These are phyloP conservation scores for Astraeus odoratus DNA, from an alignment of 768 basidiomycete species.

Conservation along the genomic window DNA sequence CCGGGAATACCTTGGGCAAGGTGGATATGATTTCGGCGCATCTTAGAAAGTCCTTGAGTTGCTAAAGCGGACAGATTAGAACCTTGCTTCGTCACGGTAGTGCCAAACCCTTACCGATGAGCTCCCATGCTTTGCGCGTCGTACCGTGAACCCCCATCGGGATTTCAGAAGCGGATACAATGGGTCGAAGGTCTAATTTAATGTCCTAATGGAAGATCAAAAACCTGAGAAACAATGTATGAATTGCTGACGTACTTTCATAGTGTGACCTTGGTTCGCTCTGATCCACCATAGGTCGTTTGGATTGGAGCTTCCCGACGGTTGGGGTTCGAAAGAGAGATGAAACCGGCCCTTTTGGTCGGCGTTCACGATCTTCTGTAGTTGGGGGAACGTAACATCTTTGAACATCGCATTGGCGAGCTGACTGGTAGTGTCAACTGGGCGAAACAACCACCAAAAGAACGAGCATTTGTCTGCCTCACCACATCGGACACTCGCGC, in stretches of 20 bases:
- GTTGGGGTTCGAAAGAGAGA: slow-evolving; percentile 45
- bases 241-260: slow-evolving; percentile 45
- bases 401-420: slow-evolving; percentile 64
- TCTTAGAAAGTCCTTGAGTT: slow-evolving; percentile 67
- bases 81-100: background rate
- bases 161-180: slow-evolving; percentile 53
- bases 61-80: slow-evolving; percentile 32
- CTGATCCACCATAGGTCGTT: slow-evolving; percentile 72
- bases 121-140: slow-evolving; percentile 56
- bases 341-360: slow-evolving; percentile 66
- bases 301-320: slow-evolving; percentile 11
- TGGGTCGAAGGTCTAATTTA: slow-evolving; percentile 57
- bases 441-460: slow-evolving; percentile 1
- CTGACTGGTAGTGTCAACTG: slow-evolving; percentile 32
- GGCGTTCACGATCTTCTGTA: slow-evolving; percentile 58
- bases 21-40: slow-evolving; percentile 90
- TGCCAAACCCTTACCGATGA: slow-evolving; percentile 45
- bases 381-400: slow-evolving; percentile 42
- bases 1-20: slow-evolving; percentile 73
- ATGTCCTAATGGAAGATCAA: slow-evolving; percentile 41
- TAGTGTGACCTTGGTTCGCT: slow-evolving; percentile 86
- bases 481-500: slow-evolving; percentile 80
- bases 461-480: slow-evolving; percentile 17
- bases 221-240: background rate
- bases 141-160: slow-evolving; percentile 86